These are phyloP conservation scores for Mollisia scopiformis DNA, from an alignment of 2,329 filamentous ascomycete species.

Conservation along the genomic window DNA sequence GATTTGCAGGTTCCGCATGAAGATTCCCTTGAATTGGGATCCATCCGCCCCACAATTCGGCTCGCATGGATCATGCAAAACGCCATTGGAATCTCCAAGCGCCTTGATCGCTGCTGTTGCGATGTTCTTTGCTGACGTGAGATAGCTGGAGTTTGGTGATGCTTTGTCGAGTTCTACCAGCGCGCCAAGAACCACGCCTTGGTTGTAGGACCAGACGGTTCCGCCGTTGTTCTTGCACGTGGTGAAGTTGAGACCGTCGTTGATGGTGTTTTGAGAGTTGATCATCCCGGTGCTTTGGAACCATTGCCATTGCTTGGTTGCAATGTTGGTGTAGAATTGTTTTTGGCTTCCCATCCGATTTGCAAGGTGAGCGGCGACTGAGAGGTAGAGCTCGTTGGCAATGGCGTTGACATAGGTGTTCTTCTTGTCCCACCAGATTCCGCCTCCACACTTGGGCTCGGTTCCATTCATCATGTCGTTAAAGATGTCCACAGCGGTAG, in stretches of 20 bases:
- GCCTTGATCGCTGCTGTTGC: slow-evolving; percentile 53
- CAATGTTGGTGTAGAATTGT: slow-evolving; percentile 59
- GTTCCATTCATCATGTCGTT: slow-evolving; percentile 56
- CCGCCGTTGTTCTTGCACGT: slow-evolving; percentile 52
- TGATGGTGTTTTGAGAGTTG: slow-evolving; percentile 50
- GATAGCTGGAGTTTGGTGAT: slow-evolving; percentile 44
- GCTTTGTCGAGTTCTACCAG: slow-evolving; percentile 59
- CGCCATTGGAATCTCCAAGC: slow-evolving; percentile 45
- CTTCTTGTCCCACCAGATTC: slow-evolving; percentile 58
- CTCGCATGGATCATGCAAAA: slow-evolving; percentile 61
- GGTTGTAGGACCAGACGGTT: slow-evolving; percentile 57
- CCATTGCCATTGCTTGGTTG: slow-evolving; percentile 52
- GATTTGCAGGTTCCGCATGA: slow-evolving; percentile 64
- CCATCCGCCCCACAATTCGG: slow-evolving; percentile 49
- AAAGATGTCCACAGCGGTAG: slow-evolving; percentile 56
- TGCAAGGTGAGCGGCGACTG: slow-evolving; percentile 56
- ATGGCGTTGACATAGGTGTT: slow-evolving; percentile 59
- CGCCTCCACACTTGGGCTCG: slow-evolving; percentile 51
- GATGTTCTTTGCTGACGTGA: slow-evolving; percentile 52
- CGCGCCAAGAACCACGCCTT: slow-evolving; percentile 62
- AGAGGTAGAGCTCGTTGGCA: slow-evolving; percentile 59
- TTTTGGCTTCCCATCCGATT: slow-evolving; percentile 55
- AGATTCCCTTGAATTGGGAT: slow-evolving; percentile 74
- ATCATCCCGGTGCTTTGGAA: slow-evolving; percentile 52
- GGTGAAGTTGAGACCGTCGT: slow-evolving; percentile 50